A percentile compares a stretch with the other conserved stretches of the same genome.
Conservation (phyloP, 169 alveolate genomes). For the Besnoitia besnoiti region DNA sequence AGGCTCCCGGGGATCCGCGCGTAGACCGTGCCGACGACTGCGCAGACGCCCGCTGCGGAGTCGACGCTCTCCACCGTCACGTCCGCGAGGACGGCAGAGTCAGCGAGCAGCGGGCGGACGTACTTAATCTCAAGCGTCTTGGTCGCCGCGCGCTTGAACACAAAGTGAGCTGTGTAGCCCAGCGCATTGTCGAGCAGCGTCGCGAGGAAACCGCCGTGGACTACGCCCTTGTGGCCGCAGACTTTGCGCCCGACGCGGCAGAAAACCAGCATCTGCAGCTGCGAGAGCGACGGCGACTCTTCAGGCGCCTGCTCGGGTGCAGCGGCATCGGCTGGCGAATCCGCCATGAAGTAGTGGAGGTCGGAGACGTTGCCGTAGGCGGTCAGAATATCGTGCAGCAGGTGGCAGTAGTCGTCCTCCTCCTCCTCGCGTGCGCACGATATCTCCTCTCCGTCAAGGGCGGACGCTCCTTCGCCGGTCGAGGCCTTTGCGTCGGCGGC, state of each 20-base stretch:
- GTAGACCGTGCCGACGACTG: slow-evolving; percentile 7
- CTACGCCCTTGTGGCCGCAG: slow-evolving; percentile 56
- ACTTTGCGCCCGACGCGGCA: slow-evolving; percentile 20
- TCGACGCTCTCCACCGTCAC: neutral
- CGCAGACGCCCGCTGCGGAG: neutral
- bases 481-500: neutral
- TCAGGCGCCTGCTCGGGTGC: neutral
- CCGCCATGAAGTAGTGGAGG: slow-evolving; percentile 15
- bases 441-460: neutral
- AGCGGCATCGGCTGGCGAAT: neutral
- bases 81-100: slow-evolving; percentile 7
- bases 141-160: slow-evolving; percentile 25
- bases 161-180: neutral
- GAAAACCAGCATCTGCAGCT: neutral
- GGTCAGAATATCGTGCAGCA: slow-evolving; percentile 6
- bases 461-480: neutral
- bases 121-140: slow-evolving; percentile 8
- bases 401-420: slow-evolving; percentile 36
- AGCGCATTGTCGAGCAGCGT: slow-evolving; percentile 33
- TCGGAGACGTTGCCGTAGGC: slow-evolving; percentile 10
- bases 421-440: neutral
- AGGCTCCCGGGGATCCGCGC: neutral
- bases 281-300: neutral
- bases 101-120: slow-evolving; percentile 32
- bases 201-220: slow-evolving; percentile 47